phyloP scores from a whole-genome alignment of 495 filamentous ascomycete species.

The Aspergillus saccharolyticus region DNA sequence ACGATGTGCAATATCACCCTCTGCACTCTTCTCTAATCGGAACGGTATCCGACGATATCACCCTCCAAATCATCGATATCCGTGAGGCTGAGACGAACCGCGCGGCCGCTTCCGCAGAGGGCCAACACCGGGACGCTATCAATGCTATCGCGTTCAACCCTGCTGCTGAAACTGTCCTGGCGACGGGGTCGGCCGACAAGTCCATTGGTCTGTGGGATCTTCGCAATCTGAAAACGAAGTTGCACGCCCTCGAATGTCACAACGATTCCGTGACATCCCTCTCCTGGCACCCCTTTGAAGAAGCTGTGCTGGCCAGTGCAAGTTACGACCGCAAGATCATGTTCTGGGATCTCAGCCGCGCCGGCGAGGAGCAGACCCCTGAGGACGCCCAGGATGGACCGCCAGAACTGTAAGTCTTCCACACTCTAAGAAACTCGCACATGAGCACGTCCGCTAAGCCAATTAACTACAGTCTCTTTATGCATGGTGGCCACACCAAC shows the following conservation, averaged over 20 bases:
- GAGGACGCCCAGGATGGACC: conserved; percentile 97
- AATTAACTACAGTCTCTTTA: conserved; percentile 63
- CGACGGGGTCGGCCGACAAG: conserved; percentile 91
- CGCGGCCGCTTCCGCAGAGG: conserved; percentile 58
- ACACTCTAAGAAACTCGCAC: conserved; percentile 21
- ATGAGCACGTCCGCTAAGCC: conserved; percentile 13
- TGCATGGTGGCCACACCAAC: conserved; percentile 98
- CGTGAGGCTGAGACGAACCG: conserved; percentile 58
- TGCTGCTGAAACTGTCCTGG: conserved; percentile 75
- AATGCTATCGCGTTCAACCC: conserved; percentile 94
- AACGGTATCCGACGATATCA: conserved; percentile 92
- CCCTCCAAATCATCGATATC: conserved; percentile 83
- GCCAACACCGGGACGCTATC: conserved; percentile 81
- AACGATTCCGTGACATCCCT: conserved; percentile 83
- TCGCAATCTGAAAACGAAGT: conserved; percentile 76
- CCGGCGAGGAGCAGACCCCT: conserved; percentile 89
- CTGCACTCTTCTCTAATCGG: conserved; percentile 76
- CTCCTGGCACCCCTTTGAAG: conserved; percentile 88
- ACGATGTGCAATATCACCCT: conserved; percentile 94
- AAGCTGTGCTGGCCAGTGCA: conserved; percentile 79
- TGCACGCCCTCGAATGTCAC: conserved; percentile 83
- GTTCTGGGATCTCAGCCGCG: conserved; percentile 90
- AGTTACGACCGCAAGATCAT: conserved; percentile 90
- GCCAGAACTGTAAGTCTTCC: conserved; percentile 75
- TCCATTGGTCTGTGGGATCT: conserved; percentile 94